Conservation (phyloP, 352 stramenopile genomes). For the Thalassiosira mediterranea region DNA sequence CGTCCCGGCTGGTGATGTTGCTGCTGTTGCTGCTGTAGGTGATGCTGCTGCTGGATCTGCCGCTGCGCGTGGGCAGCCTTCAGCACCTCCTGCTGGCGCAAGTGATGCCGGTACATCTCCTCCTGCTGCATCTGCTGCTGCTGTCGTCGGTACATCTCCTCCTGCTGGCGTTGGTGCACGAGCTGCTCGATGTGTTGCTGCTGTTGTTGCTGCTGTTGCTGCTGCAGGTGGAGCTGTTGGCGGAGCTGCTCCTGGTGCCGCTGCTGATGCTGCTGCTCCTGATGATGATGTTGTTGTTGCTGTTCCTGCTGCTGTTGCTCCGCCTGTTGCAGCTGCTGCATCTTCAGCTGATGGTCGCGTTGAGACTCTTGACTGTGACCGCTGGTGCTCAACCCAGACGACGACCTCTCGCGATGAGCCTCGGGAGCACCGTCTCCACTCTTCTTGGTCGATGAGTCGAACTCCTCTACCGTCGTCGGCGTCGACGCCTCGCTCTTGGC, state of each 20-base stretch:
- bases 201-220: slow-evolving; percentile 34
- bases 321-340: slow-evolving; percentile 13
- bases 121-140: slow-evolving; percentile 31
- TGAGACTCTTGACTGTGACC: slow-evolving; percentile 19
- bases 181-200: slow-evolving; percentile 40
- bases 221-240: slow-evolving; percentile 29
- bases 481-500: slow-evolving; percentile 11
- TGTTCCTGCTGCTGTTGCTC: slow-evolving; percentile 17
- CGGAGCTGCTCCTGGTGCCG: slow-evolving; percentile 20
- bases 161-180: slow-evolving; percentile 34
- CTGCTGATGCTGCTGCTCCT: slow-evolving; percentile 5
- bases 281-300: slow-evolving; percentile 19
- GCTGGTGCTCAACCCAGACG: background rate
- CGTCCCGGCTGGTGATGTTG: slow-evolving; percentile 3
- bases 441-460: slow-evolving; percentile 3
- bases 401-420: background rate
- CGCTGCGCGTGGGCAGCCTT: slow-evolving; percentile 4
- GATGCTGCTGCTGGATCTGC: slow-evolving; percentile 7
- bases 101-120: slow-evolving; percentile 21
- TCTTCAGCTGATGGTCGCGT: slow-evolving; percentile 19
- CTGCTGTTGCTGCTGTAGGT: slow-evolving; percentile 9
- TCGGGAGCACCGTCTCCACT: background rate
- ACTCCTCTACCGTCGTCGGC: background rate
- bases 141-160: slow-evolving; percentile 33
- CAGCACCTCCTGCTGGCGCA: slow-evolving; percentile 26